Conservation (phyloP, 148 eudicot species). For the Cornus suecica region DNA sequence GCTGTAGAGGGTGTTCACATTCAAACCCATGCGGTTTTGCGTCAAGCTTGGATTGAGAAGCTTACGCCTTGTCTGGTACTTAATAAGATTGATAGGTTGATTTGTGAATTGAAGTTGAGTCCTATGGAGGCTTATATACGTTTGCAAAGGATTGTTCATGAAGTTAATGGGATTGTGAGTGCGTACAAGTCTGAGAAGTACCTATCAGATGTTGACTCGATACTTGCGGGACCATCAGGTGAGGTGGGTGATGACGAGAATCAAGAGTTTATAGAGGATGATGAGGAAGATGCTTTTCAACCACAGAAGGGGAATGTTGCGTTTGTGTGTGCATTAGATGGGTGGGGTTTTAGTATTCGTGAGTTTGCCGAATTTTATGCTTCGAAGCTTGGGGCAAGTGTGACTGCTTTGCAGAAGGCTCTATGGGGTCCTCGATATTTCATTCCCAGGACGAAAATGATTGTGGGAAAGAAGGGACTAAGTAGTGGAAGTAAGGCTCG, state of each 20-base stretch:
- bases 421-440: slow-evolving; percentile 90
- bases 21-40: slow-evolving; percentile 89
- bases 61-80: slow-evolving; percentile 83
- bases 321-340: slow-evolving; percentile 92
- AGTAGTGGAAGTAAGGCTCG: slow-evolving; percentile 51
- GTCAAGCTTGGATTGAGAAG: slow-evolving; percentile 98
- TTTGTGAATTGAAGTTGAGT: slow-evolving; percentile 67
- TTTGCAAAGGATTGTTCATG: slow-evolving; percentile 78
- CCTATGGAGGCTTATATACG: slow-evolving; percentile 82
- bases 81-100: slow-evolving; percentile 94
- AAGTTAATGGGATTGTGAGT: slow-evolving; percentile 86
- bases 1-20: slow-evolving; percentile 98
- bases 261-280: slow-evolving; percentile 66
- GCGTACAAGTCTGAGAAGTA: slow-evolving; percentile 82
- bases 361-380: slow-evolving; percentile 91
- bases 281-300: slow-evolving; percentile 83
- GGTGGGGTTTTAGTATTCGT: slow-evolving; percentile 80
- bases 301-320: slow-evolving; percentile 95
- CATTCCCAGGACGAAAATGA: slow-evolving; percentile 62
- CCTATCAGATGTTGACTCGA: slow-evolving; percentile 87
- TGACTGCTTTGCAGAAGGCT: slow-evolving; percentile 47
- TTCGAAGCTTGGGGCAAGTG: slow-evolving; percentile 55
- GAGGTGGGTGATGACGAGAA: slow-evolving; percentile 51
- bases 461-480: slow-evolving; percentile 62
- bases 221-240: slow-evolving; percentile 53